Base-by-base conservation (phyloP, 805 yeast species). In the Ogataea salicorniae region DNA sequence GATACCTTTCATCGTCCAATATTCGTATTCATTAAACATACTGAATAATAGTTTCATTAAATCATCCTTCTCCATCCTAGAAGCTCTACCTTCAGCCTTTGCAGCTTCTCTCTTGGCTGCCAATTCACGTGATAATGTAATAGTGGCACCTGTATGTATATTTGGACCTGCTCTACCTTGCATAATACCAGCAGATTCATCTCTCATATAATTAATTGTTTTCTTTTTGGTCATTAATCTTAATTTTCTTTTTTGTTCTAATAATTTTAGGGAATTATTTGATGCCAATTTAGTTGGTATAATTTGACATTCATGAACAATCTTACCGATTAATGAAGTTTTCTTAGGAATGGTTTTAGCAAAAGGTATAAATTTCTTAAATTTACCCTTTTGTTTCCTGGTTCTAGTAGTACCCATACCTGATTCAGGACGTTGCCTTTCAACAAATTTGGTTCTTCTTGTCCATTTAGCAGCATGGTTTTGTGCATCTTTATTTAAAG, bases 1-100 rank as follows among this genome's bases (percentile, higher is more conserved):
- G 52, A 94, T 73, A 37, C 97, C 97, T 68, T 90, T 90, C 75
- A 94, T 76, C 11, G 94, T 83, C 99, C 99, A 94, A 67, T 91
- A 94, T 63, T 92, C 97, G 65, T 86, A 89, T 64, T 91, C 95
- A 66, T 90, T 97, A 67, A 94, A 94, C 59, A 92, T 73, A 57
- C 85, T 78, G 79, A 94, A 94, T 56, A 94, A 71, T 55, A 87
- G 70, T 67, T 91, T 97, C 75, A 92, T 77, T 48, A 94, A 77
- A 53, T 90, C 97, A 64, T 87, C 88, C 71, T 87, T 83, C 36
- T 96, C 96, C 84, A 94, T 87, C 64, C 99, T 80, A 55, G 87
- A 88, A 34, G 97, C 95, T 62, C 95, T 84, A 44, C 94, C 95
- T 55, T 87, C 95, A 55, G 73, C 70, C 54, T 70, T 71, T 26